phyloP scores from a whole-genome alignment of 2,329 filamentous ascomycete genomes.

The Penicillium olsonii region DNA sequence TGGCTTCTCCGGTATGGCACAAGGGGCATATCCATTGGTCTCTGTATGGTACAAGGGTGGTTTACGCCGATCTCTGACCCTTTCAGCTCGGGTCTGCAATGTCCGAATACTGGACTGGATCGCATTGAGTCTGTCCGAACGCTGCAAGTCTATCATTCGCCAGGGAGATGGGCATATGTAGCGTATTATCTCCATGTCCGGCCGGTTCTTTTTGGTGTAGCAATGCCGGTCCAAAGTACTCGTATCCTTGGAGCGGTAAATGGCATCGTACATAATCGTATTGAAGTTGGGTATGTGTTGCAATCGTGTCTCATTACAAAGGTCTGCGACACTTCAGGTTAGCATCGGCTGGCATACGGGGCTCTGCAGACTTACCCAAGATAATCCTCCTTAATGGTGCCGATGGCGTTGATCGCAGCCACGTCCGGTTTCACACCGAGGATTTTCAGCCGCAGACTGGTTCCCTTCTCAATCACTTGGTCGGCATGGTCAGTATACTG shows the following conservation, averaged over 20 bases:
- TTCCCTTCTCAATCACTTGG: conserved; percentile 88
- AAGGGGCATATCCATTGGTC: not conserved
- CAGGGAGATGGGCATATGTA: not conserved
- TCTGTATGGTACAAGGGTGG: conserved; percentile 1
- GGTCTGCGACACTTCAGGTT: conserved; percentile 26
- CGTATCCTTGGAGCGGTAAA: conserved; percentile 1
- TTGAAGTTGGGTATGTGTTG: conserved; percentile 21
- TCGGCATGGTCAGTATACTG: conserved; percentile 96
- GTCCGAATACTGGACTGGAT: not conserved
- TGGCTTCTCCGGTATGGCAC: not conserved
- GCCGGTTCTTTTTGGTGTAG: not conserved
- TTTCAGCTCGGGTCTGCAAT: not conserved
- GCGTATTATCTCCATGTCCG: not conserved
- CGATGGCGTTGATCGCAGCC: conserved; percentile 93
- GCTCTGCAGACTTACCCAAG: conserved; percentile 43
- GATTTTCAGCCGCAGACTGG: conserved; percentile 90
- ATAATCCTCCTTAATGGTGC: conserved; percentile 82
- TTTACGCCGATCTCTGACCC: conserved; percentile 1
- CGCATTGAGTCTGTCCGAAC: conserved; percentile 1
- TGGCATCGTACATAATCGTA: conserved; percentile 13
- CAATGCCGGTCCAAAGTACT: not conserved
- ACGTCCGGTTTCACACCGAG: conserved; percentile 93
- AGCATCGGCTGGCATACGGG: conserved; percentile 3
- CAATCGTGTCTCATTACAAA: conserved; percentile 30
- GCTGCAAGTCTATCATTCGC: conserved; percentile 3